phyloP scores from a whole-genome alignment of 2,329 filamentous ascomycete genomes.

The Trichoderma arundinaceum region DNA sequence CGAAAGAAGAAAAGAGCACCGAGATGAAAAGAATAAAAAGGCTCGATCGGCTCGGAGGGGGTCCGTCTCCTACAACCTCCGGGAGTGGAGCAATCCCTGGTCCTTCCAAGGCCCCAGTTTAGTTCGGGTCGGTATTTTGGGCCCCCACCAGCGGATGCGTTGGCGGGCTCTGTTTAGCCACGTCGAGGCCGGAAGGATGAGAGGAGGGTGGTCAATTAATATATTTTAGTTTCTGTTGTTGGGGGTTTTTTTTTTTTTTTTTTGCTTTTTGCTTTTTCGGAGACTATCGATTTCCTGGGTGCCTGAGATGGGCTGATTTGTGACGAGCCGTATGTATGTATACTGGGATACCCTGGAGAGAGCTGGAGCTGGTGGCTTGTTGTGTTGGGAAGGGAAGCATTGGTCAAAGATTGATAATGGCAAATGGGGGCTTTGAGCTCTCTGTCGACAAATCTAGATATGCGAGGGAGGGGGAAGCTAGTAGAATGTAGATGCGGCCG shows the following conservation, averaged over 20 bases:
- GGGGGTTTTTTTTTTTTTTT: no score
- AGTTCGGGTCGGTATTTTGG: conserved; percentile 4
- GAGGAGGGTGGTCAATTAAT: conserved; percentile 17
- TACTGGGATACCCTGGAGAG: conserved; percentile 18
- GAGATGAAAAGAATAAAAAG: background rate
- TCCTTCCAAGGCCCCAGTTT: background rate
- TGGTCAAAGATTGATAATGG: background rate
- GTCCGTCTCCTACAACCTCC: conserved; percentile 13
- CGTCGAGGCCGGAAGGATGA: conserved; percentile 1
- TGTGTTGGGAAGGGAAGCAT: no score
- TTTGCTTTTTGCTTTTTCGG: background rate
- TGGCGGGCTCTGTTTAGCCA: conserved; percentile 18
- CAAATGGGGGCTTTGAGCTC: no score
- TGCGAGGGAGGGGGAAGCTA: background rate
- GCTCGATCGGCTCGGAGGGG: conserved; percentile 18
- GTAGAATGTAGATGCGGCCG: background rate
- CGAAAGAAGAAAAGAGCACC: background rate
- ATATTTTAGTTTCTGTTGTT: conserved; percentile 1
- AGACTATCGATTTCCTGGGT: background rate
- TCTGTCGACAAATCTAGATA: background rate
- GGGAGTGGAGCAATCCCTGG: background rate
- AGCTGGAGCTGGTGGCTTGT: background rate
- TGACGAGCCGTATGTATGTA: background rate
- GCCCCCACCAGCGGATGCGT: conserved; percentile 14
- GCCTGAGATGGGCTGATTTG: conserved; percentile 14